phyloP scores from a whole-genome alignment of 352 stramenopile species.

The Pythium myriotylum region DNA sequence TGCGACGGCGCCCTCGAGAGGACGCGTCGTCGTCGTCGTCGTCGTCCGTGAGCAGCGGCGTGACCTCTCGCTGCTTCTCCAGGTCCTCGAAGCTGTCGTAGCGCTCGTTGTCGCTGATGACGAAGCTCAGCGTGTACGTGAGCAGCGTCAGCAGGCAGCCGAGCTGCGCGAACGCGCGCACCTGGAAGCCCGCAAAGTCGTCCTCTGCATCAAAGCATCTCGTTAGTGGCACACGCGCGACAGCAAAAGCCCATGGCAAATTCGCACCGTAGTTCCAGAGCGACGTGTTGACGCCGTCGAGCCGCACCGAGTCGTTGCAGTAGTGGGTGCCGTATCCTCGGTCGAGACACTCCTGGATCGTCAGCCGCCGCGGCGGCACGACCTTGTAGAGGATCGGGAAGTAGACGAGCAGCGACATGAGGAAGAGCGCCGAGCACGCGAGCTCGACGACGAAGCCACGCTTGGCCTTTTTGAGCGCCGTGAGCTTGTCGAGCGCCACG shows the following conservation, averaged over 20 bases:
- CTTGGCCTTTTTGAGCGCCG: slow-evolving; percentile 45
- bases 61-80: slow-evolving; percentile 5
- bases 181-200: slow-evolving; percentile 52
- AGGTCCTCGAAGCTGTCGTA: slow-evolving; percentile 34
- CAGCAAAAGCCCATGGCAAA: too few species aligned
- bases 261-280: slow-evolving; percentile 63
- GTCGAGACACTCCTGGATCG: slow-evolving; percentile 43
- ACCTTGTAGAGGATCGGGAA: slow-evolving; percentile 51
- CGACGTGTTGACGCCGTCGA: slow-evolving; percentile 48
- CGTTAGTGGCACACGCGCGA: too few species aligned
- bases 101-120: slow-evolving; percentile 43
- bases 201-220: too few species aligned
- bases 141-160: slow-evolving; percentile 57
- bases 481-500: slow-evolving; percentile 46
- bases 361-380: slow-evolving; percentile 39
- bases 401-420: slow-evolving; percentile 57
- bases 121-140: slow-evolving; percentile 58
- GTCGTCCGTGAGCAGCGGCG: background rate
- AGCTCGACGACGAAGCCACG: slow-evolving; percentile 55
- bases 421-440: slow-evolving; percentile 45
- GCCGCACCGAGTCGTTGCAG: slow-evolving; percentile 46
- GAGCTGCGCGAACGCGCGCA: slow-evolving; percentile 60
- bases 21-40: slow-evolving; percentile 1
- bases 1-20: slow-evolving; percentile 7
- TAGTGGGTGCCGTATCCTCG: slow-evolving; percentile 52